Conservation (phyloP, 2,329 filamentous ascomycete species). For the Trichoderma lentiforme region DNA sequence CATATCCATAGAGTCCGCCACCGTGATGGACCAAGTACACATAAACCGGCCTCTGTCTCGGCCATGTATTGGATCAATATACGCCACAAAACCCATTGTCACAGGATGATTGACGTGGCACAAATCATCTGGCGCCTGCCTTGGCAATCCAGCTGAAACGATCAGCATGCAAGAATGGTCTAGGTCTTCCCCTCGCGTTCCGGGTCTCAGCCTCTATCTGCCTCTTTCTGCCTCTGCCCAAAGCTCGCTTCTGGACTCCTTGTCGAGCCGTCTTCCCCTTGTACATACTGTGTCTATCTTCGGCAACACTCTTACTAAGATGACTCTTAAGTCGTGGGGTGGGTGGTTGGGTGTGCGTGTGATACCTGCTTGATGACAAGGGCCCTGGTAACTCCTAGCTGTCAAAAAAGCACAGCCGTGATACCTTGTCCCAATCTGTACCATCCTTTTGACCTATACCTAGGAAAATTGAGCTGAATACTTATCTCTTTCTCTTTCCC, state of each 20-base stretch:
- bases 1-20: background rate
- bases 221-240: background rate
- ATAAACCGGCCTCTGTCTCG: background rate
- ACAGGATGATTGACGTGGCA: conserved; percentile 11
- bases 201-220: background rate
- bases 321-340: background rate
- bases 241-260: background rate
- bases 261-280: background rate
- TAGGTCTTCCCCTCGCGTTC: background rate
- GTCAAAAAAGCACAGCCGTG: background rate
- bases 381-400: background rate
- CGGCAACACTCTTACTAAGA: background rate
- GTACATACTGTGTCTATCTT: conserved; percentile 3
- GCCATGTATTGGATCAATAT: background rate
- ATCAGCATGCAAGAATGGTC: conserved; percentile 9
- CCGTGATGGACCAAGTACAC: background rate
- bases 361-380: background rate
- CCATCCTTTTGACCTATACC: background rate
- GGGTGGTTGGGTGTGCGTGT: background rate
- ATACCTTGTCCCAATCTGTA: background rate
- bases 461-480: background rate
- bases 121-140: background rate
- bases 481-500: background rate
- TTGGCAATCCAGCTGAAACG: conserved; percentile 1
- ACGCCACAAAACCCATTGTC: background rate